phyloP scores from a whole-genome alignment of 225 moss, liverwort and hornwort genomes.

The Pseudoscleropodium purum region DNA sequence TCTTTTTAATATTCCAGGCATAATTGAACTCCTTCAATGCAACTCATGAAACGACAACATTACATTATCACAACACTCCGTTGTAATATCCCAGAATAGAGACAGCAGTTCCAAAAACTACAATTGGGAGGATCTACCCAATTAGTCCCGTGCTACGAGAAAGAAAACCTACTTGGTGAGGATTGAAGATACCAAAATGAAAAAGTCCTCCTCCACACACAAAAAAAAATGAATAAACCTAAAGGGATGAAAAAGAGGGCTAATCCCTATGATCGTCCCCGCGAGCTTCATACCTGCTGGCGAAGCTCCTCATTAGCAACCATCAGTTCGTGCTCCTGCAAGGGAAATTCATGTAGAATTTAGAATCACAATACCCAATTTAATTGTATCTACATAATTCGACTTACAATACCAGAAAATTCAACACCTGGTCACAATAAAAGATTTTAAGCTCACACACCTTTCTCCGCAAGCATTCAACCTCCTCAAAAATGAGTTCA shows the following conservation, averaged over 20 bases:
- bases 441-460: slow-evolving; percentile 4
- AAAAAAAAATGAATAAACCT: background rate
- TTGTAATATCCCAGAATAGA: background rate
- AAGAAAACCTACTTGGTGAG: background rate
- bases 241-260: background rate
- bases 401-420: background rate
- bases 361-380: background rate
- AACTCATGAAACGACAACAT: background rate
- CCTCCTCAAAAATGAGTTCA: slow-evolving; percentile 72
- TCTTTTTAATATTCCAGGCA: background rate
- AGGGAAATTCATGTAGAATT: background rate
- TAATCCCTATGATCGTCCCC: background rate
- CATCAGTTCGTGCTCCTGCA: slow-evolving; percentile 36
- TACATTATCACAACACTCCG: background rate
- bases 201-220: background rate
- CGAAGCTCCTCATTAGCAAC: slow-evolving; percentile 32
- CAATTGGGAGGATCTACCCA: background rate
- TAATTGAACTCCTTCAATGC: background rate
- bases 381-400: background rate
- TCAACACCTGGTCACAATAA: background rate
- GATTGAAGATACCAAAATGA: background rate
- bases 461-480: slow-evolving; percentile 75
- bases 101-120: background rate
- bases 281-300: slow-evolving; percentile 16
- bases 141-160: background rate